These are phyloP conservation scores for Boletus pseudopeckii DNA, from an alignment of 768 basidiomycete genomes.

Conservation along the genomic window DNA sequence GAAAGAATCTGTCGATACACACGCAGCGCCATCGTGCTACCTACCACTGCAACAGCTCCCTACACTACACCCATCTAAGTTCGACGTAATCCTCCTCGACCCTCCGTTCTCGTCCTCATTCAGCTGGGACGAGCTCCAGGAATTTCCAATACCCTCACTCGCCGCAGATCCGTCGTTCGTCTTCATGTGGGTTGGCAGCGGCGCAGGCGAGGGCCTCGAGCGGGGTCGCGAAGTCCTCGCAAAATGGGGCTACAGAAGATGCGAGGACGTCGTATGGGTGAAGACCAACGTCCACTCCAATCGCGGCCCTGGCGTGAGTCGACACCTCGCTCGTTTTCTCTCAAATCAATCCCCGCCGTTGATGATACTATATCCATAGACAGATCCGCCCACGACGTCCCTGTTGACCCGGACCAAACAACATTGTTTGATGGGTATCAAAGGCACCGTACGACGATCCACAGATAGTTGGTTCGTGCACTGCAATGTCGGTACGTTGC, in stretches of 20 bases:
- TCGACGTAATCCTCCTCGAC: constrained; percentile 89
- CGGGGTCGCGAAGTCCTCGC: constrained; percentile 86
- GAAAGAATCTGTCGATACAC: constrained; percentile 65
- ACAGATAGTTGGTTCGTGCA: constrained; percentile 97
- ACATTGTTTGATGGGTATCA: constrained; percentile 95
- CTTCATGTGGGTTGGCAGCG: constrained; percentile 94
- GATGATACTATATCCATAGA: constrained; percentile 39
- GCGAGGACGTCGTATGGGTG: constrained; percentile 99
- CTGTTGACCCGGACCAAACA: constrained; percentile 89
- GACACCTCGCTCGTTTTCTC: background rate
- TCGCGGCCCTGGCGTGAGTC: constrained; percentile 69
- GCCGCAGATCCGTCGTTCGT: constrained; percentile 92
- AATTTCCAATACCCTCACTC: constrained; percentile 75
- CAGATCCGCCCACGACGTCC: constrained; percentile 82
- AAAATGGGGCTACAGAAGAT: constrained; percentile 92
- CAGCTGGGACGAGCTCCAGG: constrained; percentile 80
- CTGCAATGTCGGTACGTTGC: constrained; percentile 84
- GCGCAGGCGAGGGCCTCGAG: constrained; percentile 87
- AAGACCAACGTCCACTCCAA: constrained; percentile 80
- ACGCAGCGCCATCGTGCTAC: constrained; percentile 72
- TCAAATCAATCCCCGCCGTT: background rate
- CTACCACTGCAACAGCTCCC: constrained; percentile 58
- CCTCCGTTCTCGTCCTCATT: constrained; percentile 87
- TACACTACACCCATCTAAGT: constrained; percentile 62
- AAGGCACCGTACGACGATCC: constrained; percentile 91